Evolutionary conservation across 2,329 filamentous ascomycete species (phyloP).

Genomic region (Botrytis deweyae): DNA sequence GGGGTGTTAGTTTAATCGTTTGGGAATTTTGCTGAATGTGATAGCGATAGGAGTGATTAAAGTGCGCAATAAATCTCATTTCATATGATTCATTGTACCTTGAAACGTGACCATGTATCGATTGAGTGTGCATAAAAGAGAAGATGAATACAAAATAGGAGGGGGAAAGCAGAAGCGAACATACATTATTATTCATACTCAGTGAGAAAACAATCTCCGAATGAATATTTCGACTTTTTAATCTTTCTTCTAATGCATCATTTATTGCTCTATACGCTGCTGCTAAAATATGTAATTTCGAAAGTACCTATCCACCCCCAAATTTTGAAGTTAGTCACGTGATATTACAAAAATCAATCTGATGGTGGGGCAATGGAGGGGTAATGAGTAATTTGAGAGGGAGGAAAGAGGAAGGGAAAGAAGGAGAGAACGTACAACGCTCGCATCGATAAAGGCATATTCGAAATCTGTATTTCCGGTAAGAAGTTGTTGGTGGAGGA

Average conservation of each 20-base stretch:
- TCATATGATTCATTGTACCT: not conserved
- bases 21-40: accelerated
- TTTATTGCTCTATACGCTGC: slow-evolving; percentile 53
- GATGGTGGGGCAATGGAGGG: not conserved
- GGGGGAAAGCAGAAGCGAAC: slow-evolving; percentile 22
- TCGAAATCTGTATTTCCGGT: slow-evolving; percentile 81
- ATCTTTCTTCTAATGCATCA: slow-evolving; percentile 43
- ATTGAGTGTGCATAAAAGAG: not conserved
- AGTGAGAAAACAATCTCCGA: slow-evolving; percentile 57
- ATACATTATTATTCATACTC: slow-evolving; percentile 54
- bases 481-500: slow-evolving; percentile 81
- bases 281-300: slow-evolving; percentile 48
- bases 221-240: slow-evolving; percentile 54
- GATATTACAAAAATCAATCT: not conserved
- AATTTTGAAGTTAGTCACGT: slow-evolving; percentile 16
- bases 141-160: slow-evolving; percentile 6
- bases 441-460: slow-evolving; percentile 90
- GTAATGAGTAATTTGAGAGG: not conserved
- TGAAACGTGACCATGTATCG: not conserved
- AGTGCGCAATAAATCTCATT: not conserved
- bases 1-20: not conserved
- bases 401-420: not conserved
- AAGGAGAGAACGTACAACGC: slow-evolving; percentile 56
- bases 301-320: slow-evolving; percentile 44
- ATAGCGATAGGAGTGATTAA: not conserved